A percentile compares a stretch with the other conserved stretches of the same genome.
phyloP scores from a whole-genome alignment of 352 stramenopile species.

The Phytophthora sp. region DNA sequence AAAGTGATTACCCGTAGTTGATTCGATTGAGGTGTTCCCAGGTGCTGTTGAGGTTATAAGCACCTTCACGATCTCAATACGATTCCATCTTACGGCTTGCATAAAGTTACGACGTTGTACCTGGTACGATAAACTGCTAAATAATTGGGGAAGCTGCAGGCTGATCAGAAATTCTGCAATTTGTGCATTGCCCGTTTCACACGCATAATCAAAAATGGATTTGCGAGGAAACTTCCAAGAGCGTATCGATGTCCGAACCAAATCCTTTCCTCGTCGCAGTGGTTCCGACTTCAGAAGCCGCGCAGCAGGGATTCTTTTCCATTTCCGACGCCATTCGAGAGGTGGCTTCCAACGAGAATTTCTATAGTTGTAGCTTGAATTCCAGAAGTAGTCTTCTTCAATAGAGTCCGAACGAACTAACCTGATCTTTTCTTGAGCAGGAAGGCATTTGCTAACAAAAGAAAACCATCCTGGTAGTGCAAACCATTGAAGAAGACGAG shows the following conservation, averaged over 20 bases:
- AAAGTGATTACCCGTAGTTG: conserved; percentile 43
- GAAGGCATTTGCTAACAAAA: conserved; percentile 31
- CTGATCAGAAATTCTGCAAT: conserved; percentile 37
- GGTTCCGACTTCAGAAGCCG: conserved; percentile 16
- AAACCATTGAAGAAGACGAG: conserved; percentile 53
- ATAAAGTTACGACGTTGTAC: conserved; percentile 63
- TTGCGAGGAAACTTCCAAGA: conserved; percentile 48
- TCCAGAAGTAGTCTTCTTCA: conserved; percentile 37
- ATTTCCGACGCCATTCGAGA: conserved; percentile 31
- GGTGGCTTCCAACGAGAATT: conserved; percentile 18
- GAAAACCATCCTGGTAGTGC: conserved; percentile 68
- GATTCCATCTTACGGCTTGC: conserved; percentile 66
- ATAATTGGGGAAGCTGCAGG: conserved; percentile 34
- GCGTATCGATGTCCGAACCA: conserved; percentile 37
- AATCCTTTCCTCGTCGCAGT: conserved; percentile 20
- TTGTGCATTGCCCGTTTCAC: conserved; percentile 35
- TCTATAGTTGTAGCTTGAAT: conserved; percentile 51
- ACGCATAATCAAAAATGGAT: conserved; percentile 47
- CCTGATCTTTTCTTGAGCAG: conserved; percentile 29
- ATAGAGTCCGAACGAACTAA: conserved; percentile 34
- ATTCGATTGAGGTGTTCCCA: conserved; percentile 12
- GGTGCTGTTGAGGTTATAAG: conserved; percentile 33
- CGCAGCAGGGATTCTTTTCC: conserved; percentile 17
- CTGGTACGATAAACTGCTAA: conserved; percentile 45
- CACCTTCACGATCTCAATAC: conserved; percentile 48